Percentiles rank a stretch among this genome's conserved stretches.
These are phyloP conservation scores for Arthroderma sp. DNA, from an alignment of 2,329 filamentous ascomycete genomes.

Conservation along the genomic window DNA sequence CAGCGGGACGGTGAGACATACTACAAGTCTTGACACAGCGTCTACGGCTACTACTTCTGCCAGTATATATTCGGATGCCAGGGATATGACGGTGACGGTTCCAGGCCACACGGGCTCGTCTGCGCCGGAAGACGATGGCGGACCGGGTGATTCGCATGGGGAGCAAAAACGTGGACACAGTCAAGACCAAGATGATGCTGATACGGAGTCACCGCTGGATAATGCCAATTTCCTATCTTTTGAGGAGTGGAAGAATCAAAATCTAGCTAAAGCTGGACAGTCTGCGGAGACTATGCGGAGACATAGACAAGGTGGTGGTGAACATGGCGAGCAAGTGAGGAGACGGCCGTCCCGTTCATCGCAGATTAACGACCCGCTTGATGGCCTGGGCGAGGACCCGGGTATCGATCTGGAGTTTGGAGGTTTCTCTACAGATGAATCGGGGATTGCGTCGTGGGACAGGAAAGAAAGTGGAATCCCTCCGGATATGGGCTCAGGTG, in stretches of 20 bases:
- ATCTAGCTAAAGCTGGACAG: constrained; percentile 74
- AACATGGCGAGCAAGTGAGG: constrained; percentile 32
- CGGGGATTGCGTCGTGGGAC: constrained; percentile 23
- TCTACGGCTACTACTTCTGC: neutral
- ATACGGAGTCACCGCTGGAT: constrained; percentile 55
- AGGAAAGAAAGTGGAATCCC: constrained; percentile 15
- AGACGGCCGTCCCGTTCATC: constrained; percentile 36
- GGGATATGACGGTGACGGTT: neutral
- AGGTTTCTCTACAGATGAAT: constrained; percentile 44
- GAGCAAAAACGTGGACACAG: neutral
- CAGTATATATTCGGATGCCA: neutral
- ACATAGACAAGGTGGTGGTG: constrained; percentile 34
- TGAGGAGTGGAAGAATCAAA: constrained; percentile 95
- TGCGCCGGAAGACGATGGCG: neutral
- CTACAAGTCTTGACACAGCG: neutral
- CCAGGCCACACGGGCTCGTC: neutral
- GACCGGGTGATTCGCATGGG: neutral
- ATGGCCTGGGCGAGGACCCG: constrained; percentile 71
- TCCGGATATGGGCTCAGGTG: constrained; percentile 20
- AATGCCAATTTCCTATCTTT: constrained; percentile 86
- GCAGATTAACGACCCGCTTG: constrained; percentile 56
- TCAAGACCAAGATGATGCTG: constrained; percentile 32
- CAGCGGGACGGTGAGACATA: neutral
- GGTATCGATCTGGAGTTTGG: constrained; percentile 69
- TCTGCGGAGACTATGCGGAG: constrained; percentile 53